These are phyloP conservation scores for Dendrobium catenatum DNA, from an alignment of 106 monocot genomes.

Conservation along the genomic window DNA sequence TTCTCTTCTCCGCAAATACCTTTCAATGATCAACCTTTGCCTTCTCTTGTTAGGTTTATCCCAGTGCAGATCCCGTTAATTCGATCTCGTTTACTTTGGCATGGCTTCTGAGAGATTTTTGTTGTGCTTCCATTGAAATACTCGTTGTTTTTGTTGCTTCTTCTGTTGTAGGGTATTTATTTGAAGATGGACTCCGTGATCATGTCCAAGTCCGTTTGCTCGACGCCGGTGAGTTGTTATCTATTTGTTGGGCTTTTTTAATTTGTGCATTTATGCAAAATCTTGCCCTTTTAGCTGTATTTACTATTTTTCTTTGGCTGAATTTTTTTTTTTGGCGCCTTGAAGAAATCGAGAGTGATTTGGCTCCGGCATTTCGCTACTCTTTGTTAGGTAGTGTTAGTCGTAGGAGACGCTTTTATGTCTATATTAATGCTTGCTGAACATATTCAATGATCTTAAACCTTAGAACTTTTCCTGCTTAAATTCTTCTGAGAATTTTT, in stretches of 20 bases:
- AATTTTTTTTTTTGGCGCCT: background rate
- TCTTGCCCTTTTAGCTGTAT: background rate
- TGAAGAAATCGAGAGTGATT: background rate
- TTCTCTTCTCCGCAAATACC: too few species aligned
- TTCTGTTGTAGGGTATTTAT: constrained; percentile 6
- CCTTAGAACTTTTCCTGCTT: too few species aligned
- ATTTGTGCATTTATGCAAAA: too few species aligned
- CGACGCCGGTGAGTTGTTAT: constrained; percentile 7
- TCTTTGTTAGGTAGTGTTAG: too few species aligned
- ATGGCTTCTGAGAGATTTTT: background rate
- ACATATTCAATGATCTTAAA: too few species aligned
- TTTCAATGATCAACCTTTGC: background rate
- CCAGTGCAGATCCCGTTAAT: background rate
- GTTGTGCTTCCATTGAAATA: background rate
- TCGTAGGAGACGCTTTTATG: background rate
- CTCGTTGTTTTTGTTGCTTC: background rate
- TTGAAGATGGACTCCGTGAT: constrained; percentile 24
- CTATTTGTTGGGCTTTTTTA: too few species aligned
- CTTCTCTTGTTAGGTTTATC: background rate
- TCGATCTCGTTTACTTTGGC: background rate
- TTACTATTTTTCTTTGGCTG: background rate
- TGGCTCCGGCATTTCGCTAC: too few species aligned
- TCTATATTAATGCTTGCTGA: too few species aligned
- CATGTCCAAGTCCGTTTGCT: constrained; percentile 17
- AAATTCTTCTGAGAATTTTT: too few species aligned